Conservation (phyloP, 139 green algal genomes). For the Zygnema cylindricum region DNA sequence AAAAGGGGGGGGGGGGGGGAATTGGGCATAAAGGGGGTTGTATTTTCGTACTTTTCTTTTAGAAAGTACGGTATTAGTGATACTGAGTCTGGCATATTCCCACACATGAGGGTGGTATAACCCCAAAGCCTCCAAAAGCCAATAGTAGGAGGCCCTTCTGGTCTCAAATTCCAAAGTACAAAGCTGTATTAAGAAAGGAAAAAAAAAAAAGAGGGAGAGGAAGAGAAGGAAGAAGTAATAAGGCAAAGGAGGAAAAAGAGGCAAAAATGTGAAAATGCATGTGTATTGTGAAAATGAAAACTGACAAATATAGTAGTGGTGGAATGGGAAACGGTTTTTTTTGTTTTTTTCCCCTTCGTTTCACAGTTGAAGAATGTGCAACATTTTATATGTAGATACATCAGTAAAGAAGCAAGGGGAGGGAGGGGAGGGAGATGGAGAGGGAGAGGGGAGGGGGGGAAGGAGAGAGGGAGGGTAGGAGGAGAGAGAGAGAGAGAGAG, state of each 20-base stretch:
- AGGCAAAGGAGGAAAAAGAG: too few species aligned
- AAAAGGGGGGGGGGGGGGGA: too few species aligned
- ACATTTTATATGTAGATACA: slow-evolving; percentile 9
- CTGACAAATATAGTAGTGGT: too few species aligned
- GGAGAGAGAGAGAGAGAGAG: background rate
- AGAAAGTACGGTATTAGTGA: slow-evolving; percentile 95
- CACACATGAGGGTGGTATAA: slow-evolving; percentile 96
- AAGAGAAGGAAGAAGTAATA: slow-evolving; percentile 25
- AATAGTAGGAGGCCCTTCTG: slow-evolving; percentile 97
- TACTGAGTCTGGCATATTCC: slow-evolving; percentile 96
- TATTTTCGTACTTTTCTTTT: slow-evolving; percentile 96
- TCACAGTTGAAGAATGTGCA: too few species aligned
- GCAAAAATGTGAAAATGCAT: too few species aligned
- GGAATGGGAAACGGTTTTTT: too few species aligned
- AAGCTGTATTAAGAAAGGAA: slow-evolving; percentile 66
- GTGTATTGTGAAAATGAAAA: too few species aligned
- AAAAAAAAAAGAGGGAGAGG: slow-evolving; percentile 1
- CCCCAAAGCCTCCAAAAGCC: slow-evolving; percentile 85
- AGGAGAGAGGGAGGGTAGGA: background rate
- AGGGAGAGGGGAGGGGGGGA: slow-evolving; percentile 5
- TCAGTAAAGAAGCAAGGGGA: background rate
- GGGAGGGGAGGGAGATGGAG: background rate
- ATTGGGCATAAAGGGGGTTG: too few species aligned
- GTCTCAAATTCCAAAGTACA: slow-evolving; percentile 99
- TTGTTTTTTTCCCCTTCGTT: too few species aligned